Base-by-base conservation (phyloP, 2,329 filamentous ascomycete genomes). In the Coniochaeta ligniaria region DNA sequence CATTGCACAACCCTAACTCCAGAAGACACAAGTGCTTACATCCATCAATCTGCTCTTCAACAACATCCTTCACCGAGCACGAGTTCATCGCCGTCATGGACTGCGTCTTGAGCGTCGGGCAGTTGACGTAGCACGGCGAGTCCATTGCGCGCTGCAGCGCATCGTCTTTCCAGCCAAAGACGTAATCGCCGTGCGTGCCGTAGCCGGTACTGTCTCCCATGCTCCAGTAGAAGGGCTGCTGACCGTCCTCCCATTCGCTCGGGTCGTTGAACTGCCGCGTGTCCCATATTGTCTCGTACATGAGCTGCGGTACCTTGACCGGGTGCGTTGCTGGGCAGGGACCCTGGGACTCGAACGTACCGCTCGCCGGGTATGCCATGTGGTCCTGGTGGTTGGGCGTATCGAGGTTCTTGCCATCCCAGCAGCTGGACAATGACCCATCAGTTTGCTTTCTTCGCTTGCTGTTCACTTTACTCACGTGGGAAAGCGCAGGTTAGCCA, bases 331-430 rank as follows among this genome's bases (percentile, higher is more conserved):
- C 60, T 28, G 73, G 72, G 65, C 72, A 74, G 11, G 70, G 66
- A 0, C 66, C 66, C n/a, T 65, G 65, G 45, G 58, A 63, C 61
- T 67, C 65, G 38, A 68, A 67, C n/a, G 65, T 67, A n/a, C 43
- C 43, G 28, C 43, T 52, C 24, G 54, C 33, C 3, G 72, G 69
- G 61, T 73, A 77, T 4, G 75, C 68, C 5, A 74, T 71, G 62
- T 74, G 72, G 45, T 66, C 66, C 57, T 75, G 71, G 66, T 78
- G 76, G 64, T 78, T 74, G 6, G 75, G 74, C 17, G 69, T 73
- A 65, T 78, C 76, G 24, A 77, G 70, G 62, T 76, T 77, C 60
- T 70, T 70, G 57, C 76, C 76, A 60, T 78, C 75, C 76, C 77
- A 78, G 69, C 77, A 78, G 17, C 76, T 76, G 9, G 35, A 16